Evolutionary conservation across 495 filamentous ascomycete species (phyloP).

Genomic region (Lentithecium fluviatile): DNA sequence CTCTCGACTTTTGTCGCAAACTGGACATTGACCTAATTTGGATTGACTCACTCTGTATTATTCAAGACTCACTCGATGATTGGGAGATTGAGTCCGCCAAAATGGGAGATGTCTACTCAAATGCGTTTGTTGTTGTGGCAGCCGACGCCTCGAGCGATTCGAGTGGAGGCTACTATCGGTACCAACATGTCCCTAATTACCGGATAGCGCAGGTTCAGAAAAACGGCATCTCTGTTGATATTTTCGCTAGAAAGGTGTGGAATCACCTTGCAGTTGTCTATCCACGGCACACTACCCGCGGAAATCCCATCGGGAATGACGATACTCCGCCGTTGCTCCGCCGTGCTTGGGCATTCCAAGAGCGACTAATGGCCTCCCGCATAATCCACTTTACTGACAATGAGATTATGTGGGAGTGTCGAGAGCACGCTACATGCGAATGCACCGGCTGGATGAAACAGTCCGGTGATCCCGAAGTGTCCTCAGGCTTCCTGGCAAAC

Average conservation of each 20-base stretch:
- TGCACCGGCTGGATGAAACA: neutral
- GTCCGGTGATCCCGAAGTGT: too few species aligned
- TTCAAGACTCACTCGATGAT: neutral
- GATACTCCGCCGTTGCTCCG: neutral
- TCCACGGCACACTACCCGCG: neutral
- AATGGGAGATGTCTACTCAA: conserved; percentile 9
- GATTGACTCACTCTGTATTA: conserved; percentile 8
- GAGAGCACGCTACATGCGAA: neutral
- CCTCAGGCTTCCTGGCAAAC: too few species aligned
- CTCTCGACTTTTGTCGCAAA: neutral
- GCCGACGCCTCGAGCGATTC: neutral
- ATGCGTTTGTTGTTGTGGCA: neutral
- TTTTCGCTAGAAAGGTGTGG: too few species aligned
- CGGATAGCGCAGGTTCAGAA: neutral
- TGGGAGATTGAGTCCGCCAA: conserved; percentile 4
- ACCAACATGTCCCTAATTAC: neutral
- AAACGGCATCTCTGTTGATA: neutral
- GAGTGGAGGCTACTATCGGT: neutral
- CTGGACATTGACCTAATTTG: neutral
- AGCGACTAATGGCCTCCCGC: neutral
- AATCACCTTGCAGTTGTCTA: too few species aligned
- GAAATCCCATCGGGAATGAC: too few species aligned
- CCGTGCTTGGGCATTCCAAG: neutral
- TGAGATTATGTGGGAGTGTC: neutral
- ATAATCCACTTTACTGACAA: neutral